Conservation (phyloP, 352 stramenopile species). For the Plasmopara viticola region DNA sequence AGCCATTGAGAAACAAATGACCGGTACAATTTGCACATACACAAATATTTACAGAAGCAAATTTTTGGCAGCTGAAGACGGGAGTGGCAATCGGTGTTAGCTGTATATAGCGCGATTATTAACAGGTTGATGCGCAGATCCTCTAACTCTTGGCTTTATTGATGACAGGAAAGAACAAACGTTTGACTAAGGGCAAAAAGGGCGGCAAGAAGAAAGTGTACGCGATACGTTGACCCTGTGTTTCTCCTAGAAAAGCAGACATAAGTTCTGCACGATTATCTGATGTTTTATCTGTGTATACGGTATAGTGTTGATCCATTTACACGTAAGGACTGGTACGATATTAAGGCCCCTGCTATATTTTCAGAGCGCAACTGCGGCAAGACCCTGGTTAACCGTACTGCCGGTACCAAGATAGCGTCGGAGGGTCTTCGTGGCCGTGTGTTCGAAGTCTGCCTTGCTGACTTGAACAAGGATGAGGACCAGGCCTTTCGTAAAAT, state of each 20-base stretch:
- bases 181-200: conserved; percentile 90
- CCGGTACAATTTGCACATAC: no score
- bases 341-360: conserved; percentile 97
- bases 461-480: conserved; percentile 98
- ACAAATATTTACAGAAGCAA: background rate
- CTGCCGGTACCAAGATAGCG: conserved; percentile 94
- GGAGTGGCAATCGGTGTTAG: conserved; percentile 3
- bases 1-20: no score
- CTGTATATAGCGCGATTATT: background rate
- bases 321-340: conserved; percentile 96
- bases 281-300: conserved; percentile 12
- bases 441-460: conserved; percentile 98
- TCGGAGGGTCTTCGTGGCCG: conserved; percentile 97
- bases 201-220: conserved; percentile 90
- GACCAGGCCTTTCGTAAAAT: conserved; percentile 98
- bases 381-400: conserved; percentile 99
- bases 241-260: no score
- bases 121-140: conserved; percentile 1
- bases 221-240: conserved; percentile 15
- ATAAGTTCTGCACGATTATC: background rate
- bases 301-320: conserved; percentile 94
- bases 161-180: conserved; percentile 85
- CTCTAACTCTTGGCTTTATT: conserved; percentile 18
- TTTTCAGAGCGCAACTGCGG: conserved; percentile 96
- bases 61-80: background rate